Base-by-base conservation (phyloP, 164 flowering plant genomes). In the Litsea cubeba region DNA sequence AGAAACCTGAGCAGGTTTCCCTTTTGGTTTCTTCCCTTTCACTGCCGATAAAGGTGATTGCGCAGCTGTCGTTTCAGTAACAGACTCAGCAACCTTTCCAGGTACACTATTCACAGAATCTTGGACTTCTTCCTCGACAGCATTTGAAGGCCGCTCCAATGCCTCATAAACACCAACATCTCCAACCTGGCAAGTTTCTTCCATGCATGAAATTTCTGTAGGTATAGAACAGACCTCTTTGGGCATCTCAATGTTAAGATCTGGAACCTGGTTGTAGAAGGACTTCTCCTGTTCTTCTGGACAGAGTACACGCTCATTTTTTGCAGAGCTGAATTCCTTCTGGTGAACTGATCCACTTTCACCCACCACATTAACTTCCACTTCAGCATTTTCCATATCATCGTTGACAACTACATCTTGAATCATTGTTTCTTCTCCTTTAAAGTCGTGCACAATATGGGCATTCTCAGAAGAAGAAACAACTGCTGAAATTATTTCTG, bases 291-390 rank as follows among this genome's bases (percentile, higher is more conserved):
- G 91, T 28, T 79, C 85, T 49, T 85, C 94, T 40, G 80, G 54
- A 50, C 11, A 51, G 71, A 50, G 78, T 66, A 58, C 74, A 46
- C 69, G 81, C 73, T 84, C 60, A 64, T 85, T 90, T 69, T 69
- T 84, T 24, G 68, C 84, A 23, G 81, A 57, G 26, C 74, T 83
- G 72, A 71, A 75, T 71, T 83, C 88, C 72, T 80, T 86, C 68
- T 73, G 80, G 66, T 82, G 85, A 76, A 76, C 58, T 49, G 82
- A 72, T 75, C 79, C 89, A 60, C 84, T 72, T 78, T 92, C 97
- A 82, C 90, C 97, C 67, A 90, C 92, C 71, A 83, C 92, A 82
- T 93, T 91, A 62, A 92, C 92, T 78, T 92, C 97, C 68, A 91
- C 83, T 80, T 90, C 97, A 22, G 77, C 77, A 76, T 81, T 88